Evolutionary conservation across 1,139 yeast species (phyloP), one percentile per base, ranked within the genome.

Genomic region (Sugiyamaella xylanicola): DNA sequence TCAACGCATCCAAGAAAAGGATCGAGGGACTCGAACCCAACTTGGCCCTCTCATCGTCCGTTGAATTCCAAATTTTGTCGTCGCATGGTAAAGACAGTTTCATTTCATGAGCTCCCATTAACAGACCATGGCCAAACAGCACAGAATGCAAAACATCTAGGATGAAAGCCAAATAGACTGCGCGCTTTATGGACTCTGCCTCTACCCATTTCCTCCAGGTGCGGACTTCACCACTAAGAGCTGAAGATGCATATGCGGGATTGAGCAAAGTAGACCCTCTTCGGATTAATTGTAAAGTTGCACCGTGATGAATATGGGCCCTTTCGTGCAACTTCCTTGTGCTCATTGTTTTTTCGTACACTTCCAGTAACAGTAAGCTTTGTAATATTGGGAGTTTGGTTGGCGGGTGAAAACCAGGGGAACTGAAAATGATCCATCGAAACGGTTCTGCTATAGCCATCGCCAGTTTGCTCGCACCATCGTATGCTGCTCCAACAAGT

Each of bases 1-100:
- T 83, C 57, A 86, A 71, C 1, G 85, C 86, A 2, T 75, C 74
- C 48, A 85, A 65, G 64, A 86, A 85, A 4, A 46, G 79, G 71
- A 56, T 65, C 66, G 41, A 58, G 55, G 53, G 53, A 15, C 60
- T 60, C n/a, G 58, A 17, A 8, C 61, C 51, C 16, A 67, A 63
- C 35, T 61, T 59, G n/a, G 61, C 57, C 56, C 56, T 51, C 15
- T 66, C 68, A 49, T 63, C 54, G 62, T 64, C 70, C 63, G 53
- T 69, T 52, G 65, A 72, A 54, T 86, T 91, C 97, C 96, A 87
- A 51, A 87, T 72, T 20, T 78, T 81, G 64, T 89, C 96, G 56
- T 85, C 84, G 66, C 95, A 89, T 0, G 96, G 97, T 66, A 89
- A 74, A 48, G 85, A 78, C 59, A 86, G 72, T 64, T 89, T 91